Evolutionary conservation across 257 asterid genomes (phyloP).

Genomic region (Mentha longifolia): DNA sequence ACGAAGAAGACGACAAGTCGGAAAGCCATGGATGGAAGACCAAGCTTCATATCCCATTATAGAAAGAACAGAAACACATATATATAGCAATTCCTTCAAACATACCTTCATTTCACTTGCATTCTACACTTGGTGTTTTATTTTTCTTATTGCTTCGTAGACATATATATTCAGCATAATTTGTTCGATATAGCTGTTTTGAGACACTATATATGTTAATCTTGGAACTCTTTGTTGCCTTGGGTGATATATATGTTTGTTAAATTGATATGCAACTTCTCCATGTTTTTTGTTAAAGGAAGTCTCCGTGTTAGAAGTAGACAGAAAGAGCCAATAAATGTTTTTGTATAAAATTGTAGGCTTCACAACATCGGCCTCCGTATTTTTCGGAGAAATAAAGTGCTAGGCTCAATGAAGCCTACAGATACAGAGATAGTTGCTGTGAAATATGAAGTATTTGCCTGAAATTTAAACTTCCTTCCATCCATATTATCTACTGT

Average conservation of each 20-base stretch:
- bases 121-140: not conserved
- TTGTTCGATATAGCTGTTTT: not conserved
- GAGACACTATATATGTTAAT: not conserved
- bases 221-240: not conserved
- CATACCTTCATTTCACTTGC: not conserved
- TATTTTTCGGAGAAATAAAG: no score
- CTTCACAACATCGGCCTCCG: no score
- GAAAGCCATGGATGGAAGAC: slow-evolving; percentile 34
- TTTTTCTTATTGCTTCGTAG: not conserved
- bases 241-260: not conserved
- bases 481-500: slow-evolving; percentile 38
- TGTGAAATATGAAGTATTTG: slow-evolving; percentile 25
- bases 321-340: no score
- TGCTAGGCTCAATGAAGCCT: not conserved
- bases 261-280: no score
- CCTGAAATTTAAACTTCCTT: slow-evolving; percentile 9
- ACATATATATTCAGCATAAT: not conserved
- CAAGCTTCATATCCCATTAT: not conserved
- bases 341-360: no score
- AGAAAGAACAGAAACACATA: not conserved
- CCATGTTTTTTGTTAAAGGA: no score
- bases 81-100: not conserved
- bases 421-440: slow-evolving; percentile 30
- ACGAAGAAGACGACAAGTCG: slow-evolving; percentile 43
- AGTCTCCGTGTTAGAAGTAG: no score